Evolutionary conservation across 2,329 filamentous ascomycete genomes (phyloP), one percentile per base, ranked within the genome.

Genomic region (Phaeophleospora eucalypticola): DNA sequence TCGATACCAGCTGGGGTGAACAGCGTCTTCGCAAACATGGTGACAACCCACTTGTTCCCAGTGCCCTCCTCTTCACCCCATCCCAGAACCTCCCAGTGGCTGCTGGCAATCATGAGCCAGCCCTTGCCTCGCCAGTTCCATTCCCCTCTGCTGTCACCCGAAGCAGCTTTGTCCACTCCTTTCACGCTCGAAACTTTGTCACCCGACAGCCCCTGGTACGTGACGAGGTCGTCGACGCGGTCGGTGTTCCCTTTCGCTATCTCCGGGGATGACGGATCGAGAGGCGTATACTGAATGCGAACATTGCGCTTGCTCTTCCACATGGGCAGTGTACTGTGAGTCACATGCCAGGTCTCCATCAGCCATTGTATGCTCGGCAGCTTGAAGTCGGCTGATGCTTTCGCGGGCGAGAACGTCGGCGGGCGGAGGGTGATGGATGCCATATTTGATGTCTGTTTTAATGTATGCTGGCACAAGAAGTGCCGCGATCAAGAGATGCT

Each of bases 1-100:
- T 95, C 89, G 21, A 95, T 61, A 0, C 89, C 89, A 46, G 88
- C 86, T 53, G 85, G 84, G 4, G 88, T 93, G 58, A 95, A 94
- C 36, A 90, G 57, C 18, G 87, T 94, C 61, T 86, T 83, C 53
- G 84, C 83, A 66, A 95, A 95, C 76, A 84, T 91, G 3, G 87
- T 94, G 12, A 95, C 86, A 1, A 80, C 81, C 86, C 87, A 95
- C 27, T 70, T 57, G 77, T 64, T 65, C 9, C 54, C 54, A 9
- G 51, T 58, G 8, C 45, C 49, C 43, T 68, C 64, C 17, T 71
- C 68, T 62, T 84, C 78, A 4, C 87, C 87, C 75, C 81, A 90
- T 2, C 84, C 87, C 15, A 94, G 67, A 2, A 93, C 71, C 73
- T 95, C 87, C 89, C 89, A 95, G 61, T 88, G 82, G 37, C 80